phyloP scores from a whole-genome alignment of 495 filamentous ascomycete genomes.

The Neurospora sp. region DNA sequence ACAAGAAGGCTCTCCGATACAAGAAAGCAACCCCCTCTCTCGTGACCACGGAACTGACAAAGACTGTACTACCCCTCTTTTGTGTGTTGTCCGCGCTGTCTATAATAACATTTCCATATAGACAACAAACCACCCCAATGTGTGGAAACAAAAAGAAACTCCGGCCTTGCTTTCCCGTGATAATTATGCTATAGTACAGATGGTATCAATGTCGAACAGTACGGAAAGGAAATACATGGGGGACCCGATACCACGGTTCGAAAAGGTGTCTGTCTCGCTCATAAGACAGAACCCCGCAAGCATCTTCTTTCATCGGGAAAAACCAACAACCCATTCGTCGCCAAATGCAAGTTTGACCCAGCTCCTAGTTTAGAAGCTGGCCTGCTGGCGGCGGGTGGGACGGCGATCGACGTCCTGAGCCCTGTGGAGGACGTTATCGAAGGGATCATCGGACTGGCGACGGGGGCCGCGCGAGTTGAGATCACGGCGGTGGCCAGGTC shows the following conservation, averaged over 20 bases:
- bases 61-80: background rate
- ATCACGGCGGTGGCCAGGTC: background rate
- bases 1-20: too few species aligned
- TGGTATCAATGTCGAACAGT: background rate
- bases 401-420: background rate
- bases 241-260: background rate
- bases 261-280: background rate
- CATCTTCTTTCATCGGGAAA: background rate
- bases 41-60: background rate
- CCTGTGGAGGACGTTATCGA: background rate
- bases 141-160: background rate
- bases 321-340: background rate
- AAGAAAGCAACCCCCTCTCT: too few species aligned
- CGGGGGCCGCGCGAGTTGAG: background rate
- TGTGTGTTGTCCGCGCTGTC: background rate
- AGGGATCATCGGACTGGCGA: background rate
- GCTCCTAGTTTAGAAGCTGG: background rate
- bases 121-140: background rate
- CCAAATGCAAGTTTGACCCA: background rate
- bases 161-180: background rate
- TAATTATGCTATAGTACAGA: background rate
- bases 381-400: background rate
- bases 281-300: background rate
- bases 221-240: background rate
- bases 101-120: background rate